phyloP scores from a whole-genome alignment of 2,329 filamentous ascomycete genomes.

The Incumbomyces lentus region DNA sequence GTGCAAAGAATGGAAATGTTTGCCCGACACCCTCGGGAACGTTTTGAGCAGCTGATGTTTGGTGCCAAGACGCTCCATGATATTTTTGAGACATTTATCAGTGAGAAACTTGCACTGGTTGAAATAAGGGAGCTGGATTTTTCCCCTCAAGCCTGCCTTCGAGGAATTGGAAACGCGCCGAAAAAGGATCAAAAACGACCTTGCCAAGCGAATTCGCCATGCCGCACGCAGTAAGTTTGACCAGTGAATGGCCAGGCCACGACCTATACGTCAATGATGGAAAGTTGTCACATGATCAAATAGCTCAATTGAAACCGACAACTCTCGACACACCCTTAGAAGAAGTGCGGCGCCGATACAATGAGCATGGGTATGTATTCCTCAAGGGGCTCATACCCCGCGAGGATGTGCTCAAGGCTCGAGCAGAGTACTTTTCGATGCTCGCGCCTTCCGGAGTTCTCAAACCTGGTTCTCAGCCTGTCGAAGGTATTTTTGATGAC shows the following conservation, averaged over 20 bases:
- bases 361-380: slow-evolving; percentile 45
- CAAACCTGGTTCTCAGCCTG: slow-evolving; percentile 40
- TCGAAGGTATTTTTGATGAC: slow-evolving; percentile 45
- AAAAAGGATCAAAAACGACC: no score
- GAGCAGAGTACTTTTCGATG: slow-evolving; percentile 44
- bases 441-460: slow-evolving; percentile 47
- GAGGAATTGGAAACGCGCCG: no score
- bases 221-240: slow-evolving; percentile 11
- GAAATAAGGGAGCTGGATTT: no score
- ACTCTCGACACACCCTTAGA: slow-evolving; percentile 36
- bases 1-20: no score
- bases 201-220: neutral
- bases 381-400: slow-evolving; percentile 46
- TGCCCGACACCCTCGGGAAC: no score
- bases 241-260: slow-evolving; percentile 3
- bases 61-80: no score
- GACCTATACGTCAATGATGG: slow-evolving; percentile 37
- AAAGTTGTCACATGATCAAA: slow-evolving; percentile 35
- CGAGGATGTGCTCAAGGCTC: slow-evolving; percentile 42
- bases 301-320: slow-evolving; percentile 34
- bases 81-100: no score
- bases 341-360: slow-evolving; percentile 38
- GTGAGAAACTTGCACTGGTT: no score
- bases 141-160: no score
- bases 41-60: no score